These are phyloP conservation scores for Blepharisma japonicum DNA, from an alignment of 73 alveolate species.

Conservation along the genomic window DNA sequence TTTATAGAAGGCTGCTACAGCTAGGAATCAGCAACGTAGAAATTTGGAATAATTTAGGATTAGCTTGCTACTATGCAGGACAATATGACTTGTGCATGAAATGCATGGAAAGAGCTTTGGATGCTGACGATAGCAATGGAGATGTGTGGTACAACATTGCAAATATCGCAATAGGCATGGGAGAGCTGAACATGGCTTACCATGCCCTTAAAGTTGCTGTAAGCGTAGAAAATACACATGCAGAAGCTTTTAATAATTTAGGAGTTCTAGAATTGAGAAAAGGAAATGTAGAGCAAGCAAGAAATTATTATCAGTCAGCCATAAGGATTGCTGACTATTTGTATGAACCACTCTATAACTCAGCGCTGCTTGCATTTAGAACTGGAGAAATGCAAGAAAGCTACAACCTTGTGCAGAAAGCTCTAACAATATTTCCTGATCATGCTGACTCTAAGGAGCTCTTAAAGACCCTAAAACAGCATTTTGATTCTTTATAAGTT, in stretches of 20 bases:
- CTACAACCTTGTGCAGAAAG: slow-evolving; percentile 62
- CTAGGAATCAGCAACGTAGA: slow-evolving; percentile 95
- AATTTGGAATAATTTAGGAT: slow-evolving; percentile 98
- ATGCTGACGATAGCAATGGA: slow-evolving; percentile 77
- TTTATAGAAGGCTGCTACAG: slow-evolving; percentile 93
- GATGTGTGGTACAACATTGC: slow-evolving; percentile 91
- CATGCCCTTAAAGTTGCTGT: slow-evolving; percentile 83
- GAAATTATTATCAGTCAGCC: slow-evolving; percentile 66
- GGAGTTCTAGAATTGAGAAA: slow-evolving; percentile 93
- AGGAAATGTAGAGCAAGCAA: slow-evolving; percentile 93
- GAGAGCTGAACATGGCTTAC: slow-evolving; percentile 87
- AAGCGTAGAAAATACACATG: slow-evolving; percentile 79
- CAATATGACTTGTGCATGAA: slow-evolving; percentile 91
- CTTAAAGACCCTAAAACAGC: slow-evolving; percentile 50
- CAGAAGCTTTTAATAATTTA: slow-evolving; percentile 91
- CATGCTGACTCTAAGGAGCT: slow-evolving; percentile 91
- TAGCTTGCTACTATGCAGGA: slow-evolving; percentile 97
- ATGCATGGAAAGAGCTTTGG: slow-evolving; percentile 90
- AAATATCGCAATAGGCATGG: slow-evolving; percentile 87
- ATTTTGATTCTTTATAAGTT: slow-evolving; percentile 35
- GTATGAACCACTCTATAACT: slow-evolving; percentile 93
- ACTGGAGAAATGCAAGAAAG: slow-evolving; percentile 86
- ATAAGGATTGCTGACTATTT: slow-evolving; percentile 68
- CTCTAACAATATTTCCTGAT: slow-evolving; percentile 73
- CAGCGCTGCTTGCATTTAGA: slow-evolving; percentile 71